Percentiles rank a stretch among this genome's conserved stretches.
Evolutionary conservation across 1,284 basidiomycete genomes (phyloP).

Genomic region (Marasmius fiardii): DNA sequence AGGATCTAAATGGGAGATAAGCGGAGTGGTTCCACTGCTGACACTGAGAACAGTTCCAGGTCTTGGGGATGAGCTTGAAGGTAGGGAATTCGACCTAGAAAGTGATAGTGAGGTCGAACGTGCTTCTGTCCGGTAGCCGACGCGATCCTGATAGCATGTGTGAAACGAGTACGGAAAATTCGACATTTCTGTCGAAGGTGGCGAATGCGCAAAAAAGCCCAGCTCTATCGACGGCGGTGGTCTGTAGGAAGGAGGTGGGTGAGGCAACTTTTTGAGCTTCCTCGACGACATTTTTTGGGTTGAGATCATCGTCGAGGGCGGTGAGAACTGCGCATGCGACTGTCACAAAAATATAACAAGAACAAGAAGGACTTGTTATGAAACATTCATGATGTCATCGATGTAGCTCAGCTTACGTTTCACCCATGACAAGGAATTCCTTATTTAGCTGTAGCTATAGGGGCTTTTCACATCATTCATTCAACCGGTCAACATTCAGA

Average conservation of each 20-base stretch:
- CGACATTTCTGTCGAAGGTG: constrained; percentile 1
- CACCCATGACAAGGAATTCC: no score
- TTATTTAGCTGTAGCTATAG: no score
- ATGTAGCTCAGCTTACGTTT: no score
- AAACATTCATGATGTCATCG: no score
- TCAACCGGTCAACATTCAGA: no score
- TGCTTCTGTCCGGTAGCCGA: constrained; percentile 5
- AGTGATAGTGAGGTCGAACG: background rate
- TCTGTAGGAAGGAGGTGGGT: constrained; percentile 10
- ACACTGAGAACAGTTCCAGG: constrained; percentile 2
- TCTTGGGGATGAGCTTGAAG: background rate
- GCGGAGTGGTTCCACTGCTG: background rate
- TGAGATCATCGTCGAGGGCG: background rate
- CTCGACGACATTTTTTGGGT: background rate
- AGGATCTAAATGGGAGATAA: background rate
- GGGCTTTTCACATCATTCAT: no score
- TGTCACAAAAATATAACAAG: no score
- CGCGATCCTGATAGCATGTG: constrained; percentile 1
- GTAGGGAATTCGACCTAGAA: background rate
- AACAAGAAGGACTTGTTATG: no score
- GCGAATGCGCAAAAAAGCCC: constrained; percentile 6
- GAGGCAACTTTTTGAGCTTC: constrained; percentile 9
- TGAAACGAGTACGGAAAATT: constrained; percentile 9
- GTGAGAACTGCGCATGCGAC: background rate
- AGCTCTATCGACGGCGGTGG: constrained; percentile 5